Percentiles rank a stretch among this genome's conserved stretches.
Evolutionary conservation across 208 protist genomes (phyloP).

Genomic region (Blastocrithidia nonstop): DNA sequence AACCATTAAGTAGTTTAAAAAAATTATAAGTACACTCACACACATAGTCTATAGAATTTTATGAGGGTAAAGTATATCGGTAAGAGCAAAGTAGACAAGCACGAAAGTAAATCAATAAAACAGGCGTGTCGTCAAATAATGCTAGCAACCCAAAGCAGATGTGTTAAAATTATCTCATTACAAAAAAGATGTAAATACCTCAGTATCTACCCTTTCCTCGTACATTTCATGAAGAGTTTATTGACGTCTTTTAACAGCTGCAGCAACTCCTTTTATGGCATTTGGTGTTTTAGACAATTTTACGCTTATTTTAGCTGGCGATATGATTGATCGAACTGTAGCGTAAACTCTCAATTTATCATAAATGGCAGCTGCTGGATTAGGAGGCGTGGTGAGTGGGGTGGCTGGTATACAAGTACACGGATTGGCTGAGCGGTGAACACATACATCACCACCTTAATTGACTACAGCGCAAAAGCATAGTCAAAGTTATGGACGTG

Average conservation of each 20-base stretch:
- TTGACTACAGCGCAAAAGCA: conserved; percentile 40
- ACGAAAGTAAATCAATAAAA: no score
- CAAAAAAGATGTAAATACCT: no score
- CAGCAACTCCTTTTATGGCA: conserved; percentile 62
- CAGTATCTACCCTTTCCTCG: no score
- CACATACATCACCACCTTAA: conserved; percentile 23
- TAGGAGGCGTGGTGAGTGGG: conserved; percentile 71
- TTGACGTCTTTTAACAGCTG: conserved; percentile 17
- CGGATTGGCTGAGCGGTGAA: conserved; percentile 62
- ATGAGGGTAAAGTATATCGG: no score
- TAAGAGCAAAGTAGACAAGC: no score
- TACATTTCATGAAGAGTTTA: conserved; percentile 41
- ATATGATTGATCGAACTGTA: conserved; percentile 58
- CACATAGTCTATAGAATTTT: no score
- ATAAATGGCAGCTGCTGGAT: conserved; percentile 55
- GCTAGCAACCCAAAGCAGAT: no score
- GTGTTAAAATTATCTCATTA: no score
- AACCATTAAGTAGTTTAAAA: no score
- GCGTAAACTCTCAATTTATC: conserved; percentile 40
- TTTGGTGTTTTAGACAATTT: conserved; percentile 79
- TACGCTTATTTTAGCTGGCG: conserved; percentile 60
- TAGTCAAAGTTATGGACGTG: conserved; percentile 13
- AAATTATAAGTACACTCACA: no score
- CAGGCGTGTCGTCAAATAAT: no score
- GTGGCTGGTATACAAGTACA: conserved; percentile 79